Percentiles rank a stretch among this genome's conserved stretches.
Evolutionary conservation across 495 filamentous ascomycete genomes (phyloP).

Genomic region (Annulohypoxylon moriforme): DNA sequence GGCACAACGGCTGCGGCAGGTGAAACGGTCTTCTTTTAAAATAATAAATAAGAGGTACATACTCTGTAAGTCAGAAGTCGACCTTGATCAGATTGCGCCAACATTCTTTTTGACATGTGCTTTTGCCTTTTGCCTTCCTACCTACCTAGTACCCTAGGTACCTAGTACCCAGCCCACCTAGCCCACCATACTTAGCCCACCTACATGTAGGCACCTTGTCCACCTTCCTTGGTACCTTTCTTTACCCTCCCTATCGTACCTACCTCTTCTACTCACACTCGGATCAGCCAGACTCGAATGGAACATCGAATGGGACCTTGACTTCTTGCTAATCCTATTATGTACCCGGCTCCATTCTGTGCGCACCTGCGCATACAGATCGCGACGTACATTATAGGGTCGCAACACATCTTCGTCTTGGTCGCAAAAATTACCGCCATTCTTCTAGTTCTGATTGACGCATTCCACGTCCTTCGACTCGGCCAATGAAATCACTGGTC

Average conservation of each 20-base stretch:
- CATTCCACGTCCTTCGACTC: slow-evolving; percentile 32
- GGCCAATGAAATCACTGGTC: slow-evolving; percentile 37
- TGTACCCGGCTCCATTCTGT: slow-evolving; percentile 22
- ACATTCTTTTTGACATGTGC: slow-evolving; percentile 46
- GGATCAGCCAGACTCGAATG: neutral
- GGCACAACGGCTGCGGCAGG: slow-evolving; percentile 6
- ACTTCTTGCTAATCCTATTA: slow-evolving; percentile 1
- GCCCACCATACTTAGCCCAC: neutral
- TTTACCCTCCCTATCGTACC: neutral
- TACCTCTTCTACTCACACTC: neutral
- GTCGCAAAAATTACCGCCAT: slow-evolving; percentile 28
- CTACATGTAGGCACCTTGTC: neutral
- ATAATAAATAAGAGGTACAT: slow-evolving; percentile 34
- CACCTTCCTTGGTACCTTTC: neutral
- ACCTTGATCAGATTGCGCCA: slow-evolving; percentile 15
- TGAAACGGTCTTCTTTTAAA: slow-evolving; percentile 22
- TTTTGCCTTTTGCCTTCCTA: slow-evolving; percentile 10
- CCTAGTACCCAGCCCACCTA: no score
- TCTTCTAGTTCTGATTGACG: slow-evolving; percentile 35
- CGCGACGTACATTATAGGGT: slow-evolving; percentile 20
- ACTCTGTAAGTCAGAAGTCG: neutral
- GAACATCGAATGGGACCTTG: neutral
- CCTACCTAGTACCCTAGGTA: neutral
- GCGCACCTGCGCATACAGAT: neutral
- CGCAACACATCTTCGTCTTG: slow-evolving; percentile 33